Evolutionary conservation across 768 basidiomycete genomes (phyloP).

Genomic region (Trametes cingulata): DNA sequence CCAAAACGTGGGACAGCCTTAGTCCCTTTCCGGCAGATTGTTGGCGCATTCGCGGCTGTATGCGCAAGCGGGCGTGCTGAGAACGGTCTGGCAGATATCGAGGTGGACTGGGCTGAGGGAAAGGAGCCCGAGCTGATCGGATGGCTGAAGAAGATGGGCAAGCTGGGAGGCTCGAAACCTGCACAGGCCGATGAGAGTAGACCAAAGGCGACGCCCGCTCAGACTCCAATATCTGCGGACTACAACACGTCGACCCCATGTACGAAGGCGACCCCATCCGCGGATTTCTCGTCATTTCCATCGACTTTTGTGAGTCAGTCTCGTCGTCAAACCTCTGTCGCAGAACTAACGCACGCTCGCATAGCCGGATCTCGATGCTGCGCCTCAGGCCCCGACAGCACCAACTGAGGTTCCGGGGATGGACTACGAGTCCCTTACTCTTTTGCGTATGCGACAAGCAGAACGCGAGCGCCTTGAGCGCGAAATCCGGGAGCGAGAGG

Average conservation of each 20-base stretch:
- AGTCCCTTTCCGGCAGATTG: conserved; percentile 74
- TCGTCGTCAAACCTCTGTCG: background rate
- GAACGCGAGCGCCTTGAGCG: conserved; percentile 75
- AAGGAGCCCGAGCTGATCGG: conserved; percentile 71
- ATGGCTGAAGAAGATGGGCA: conserved; percentile 60
- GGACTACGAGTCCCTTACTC: conserved; percentile 78
- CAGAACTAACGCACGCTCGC: background rate
- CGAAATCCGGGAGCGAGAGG: conserved; percentile 75
- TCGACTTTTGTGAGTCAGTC: conserved; percentile 48
- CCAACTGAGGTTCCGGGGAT: conserved; percentile 41
- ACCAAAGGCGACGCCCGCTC: background rate
- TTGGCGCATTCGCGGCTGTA: conserved; percentile 75
- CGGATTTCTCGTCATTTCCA: conserved; percentile 65
- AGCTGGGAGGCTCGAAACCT: conserved; percentile 8
- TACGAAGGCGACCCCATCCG: conserved; percentile 21
- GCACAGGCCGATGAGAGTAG: background rate
- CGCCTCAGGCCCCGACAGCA: conserved; percentile 15
- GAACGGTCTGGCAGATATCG: conserved; percentile 58
- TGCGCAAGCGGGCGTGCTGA: conserved; percentile 56
- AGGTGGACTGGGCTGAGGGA: conserved; percentile 73
- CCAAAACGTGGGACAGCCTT: conserved; percentile 70
- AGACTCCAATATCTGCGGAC: background rate
- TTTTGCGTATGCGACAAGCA: conserved; percentile 80
- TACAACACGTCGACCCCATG: background rate
- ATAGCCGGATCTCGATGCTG: conserved; percentile 25